These are phyloP conservation scores for Xylaria sp. DNA, from an alignment of 2,329 filamentous ascomycete species.

Conservation along the genomic window DNA sequence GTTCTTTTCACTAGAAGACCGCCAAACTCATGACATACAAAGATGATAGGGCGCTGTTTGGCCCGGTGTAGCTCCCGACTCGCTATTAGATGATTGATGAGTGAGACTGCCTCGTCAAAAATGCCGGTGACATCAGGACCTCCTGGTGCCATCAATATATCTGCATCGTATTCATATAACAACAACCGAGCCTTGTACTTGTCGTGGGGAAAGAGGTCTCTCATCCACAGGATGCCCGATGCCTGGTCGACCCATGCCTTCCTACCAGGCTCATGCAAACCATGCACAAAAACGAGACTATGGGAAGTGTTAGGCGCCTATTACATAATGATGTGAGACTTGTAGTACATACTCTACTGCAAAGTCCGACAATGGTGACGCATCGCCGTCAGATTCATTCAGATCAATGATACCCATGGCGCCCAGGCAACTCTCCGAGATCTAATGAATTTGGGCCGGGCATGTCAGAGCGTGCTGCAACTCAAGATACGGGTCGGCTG, in stretches of 20 bases:
- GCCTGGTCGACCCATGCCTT: conserved; percentile 14
- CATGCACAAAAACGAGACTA: conserved; percentile 28
- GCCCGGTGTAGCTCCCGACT: conserved; percentile 19
- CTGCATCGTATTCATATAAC: conserved; percentile 32
- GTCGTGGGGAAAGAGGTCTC: conserved; percentile 24
- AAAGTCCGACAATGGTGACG: not conserved
- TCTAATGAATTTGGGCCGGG: not conserved
- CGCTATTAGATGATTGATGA: conserved; percentile 26
- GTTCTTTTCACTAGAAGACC: conserved; percentile 31
- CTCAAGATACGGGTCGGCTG: not conserved
- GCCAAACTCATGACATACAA: conserved; percentile 31
- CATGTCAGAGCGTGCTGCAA: not conserved
- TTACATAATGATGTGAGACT: not conserved
- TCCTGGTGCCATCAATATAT: conserved; percentile 23
- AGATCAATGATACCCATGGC: conserved; percentile 23
- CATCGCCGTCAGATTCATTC: conserved; percentile 1
- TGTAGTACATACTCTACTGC: conserved; percentile 20
- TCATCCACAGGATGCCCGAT: conserved; percentile 20
- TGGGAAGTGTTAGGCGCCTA: conserved; percentile 2
- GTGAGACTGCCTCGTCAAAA: conserved; percentile 27
- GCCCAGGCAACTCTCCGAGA: not conserved
- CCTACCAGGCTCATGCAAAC: conserved; percentile 19
- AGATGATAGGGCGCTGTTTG: conserved; percentile 23
- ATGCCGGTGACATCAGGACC: conserved; percentile 18
- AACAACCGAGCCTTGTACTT: conserved; percentile 27